These are phyloP conservation scores for Verticillium dahliae DNA, from an alignment of 2,329 filamentous ascomycete species.

Conservation along the genomic window DNA sequence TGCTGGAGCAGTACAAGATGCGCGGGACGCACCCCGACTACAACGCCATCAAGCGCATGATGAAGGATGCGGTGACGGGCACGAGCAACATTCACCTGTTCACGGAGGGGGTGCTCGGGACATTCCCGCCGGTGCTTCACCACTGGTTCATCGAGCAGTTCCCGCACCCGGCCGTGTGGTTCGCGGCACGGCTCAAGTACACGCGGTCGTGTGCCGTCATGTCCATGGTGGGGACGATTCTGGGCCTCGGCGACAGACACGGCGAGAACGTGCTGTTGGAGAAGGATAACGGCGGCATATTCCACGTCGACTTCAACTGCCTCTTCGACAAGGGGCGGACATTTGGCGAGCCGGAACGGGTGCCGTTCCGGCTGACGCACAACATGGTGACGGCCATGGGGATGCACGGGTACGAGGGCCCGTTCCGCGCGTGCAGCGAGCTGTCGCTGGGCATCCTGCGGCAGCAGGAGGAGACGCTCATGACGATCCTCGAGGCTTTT, in stretches of 20 bases:
- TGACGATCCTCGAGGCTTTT: constrained; percentile 96
- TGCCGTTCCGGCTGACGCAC: constrained; percentile 94
- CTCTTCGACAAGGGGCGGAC: constrained; percentile 97
- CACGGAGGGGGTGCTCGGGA: constrained; percentile 53
- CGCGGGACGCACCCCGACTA: constrained; percentile 69
- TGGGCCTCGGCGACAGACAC: constrained; percentile 90
- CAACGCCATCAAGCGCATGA: constrained; percentile 52
- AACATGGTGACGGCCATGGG: constrained; percentile 99
- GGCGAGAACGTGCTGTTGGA: constrained; percentile 96
- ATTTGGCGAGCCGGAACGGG: constrained; percentile 88
- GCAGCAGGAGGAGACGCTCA: constrained; percentile 90
- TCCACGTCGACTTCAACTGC: constrained; percentile 99
- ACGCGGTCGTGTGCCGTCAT: constrained; percentile 94
- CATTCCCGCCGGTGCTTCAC: constrained; percentile 78
- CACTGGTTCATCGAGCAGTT: constrained; percentile 96
- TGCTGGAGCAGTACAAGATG: constrained; percentile 71
- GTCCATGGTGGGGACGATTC: constrained; percentile 97
- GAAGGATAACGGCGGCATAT: constrained; percentile 85
- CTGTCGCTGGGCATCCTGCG: constrained; percentile 77
- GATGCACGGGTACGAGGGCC: constrained; percentile 86
- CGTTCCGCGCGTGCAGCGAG: constrained; percentile 86
- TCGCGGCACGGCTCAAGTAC: constrained; percentile 80
- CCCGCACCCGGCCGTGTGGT: constrained; percentile 88
- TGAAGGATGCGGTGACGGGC: constrained; percentile 55
- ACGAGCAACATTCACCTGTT: constrained; percentile 63